Conservation (phyloP, 73 alveolate species). For the Paramecium tetraurelia region DNA sequence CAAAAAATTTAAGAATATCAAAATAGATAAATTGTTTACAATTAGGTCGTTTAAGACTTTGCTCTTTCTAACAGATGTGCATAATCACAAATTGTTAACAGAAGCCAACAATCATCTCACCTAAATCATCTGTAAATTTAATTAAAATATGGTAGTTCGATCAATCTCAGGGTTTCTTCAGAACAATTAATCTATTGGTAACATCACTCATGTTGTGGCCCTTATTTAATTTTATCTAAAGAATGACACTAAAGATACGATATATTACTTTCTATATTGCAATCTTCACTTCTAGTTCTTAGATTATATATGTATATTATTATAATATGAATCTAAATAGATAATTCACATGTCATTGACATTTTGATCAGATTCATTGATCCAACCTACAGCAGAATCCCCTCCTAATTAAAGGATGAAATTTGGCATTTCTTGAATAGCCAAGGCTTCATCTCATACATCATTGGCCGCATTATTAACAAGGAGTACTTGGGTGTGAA, state of each 20-base stretch:
- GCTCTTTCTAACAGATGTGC: background rate
- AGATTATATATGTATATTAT: background rate
- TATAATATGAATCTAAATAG: background rate
- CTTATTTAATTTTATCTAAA: conserved; percentile 28
- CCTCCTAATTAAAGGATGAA: background rate
- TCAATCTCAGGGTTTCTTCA: background rate
- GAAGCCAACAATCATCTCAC: background rate
- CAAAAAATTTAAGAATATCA: background rate
- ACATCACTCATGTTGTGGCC: conserved; percentile 14
- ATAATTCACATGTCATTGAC: conserved; percentile 6
- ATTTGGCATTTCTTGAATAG: background rate
- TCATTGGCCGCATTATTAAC: background rate
- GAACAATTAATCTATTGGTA: background rate
- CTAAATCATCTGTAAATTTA: background rate
- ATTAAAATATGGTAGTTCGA: background rate
- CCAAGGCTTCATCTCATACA: background rate
- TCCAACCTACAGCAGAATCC: background rate
- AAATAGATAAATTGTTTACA: conserved; percentile 18
- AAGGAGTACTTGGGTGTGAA: background rate
- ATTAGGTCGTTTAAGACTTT: conserved; percentile 5
- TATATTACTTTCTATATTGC: conserved; percentile 15
- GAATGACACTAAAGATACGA: conserved; percentile 19
- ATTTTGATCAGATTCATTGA: conserved; percentile 7
- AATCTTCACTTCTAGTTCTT: background rate
- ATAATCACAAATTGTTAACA: background rate